A percentile compares a stretch with the other conserved stretches of the same genome.
These are phyloP conservation scores for Wolfiporia cocos DNA, from an alignment of 1,284 basidiomycete species.

Conservation along the genomic window DNA sequence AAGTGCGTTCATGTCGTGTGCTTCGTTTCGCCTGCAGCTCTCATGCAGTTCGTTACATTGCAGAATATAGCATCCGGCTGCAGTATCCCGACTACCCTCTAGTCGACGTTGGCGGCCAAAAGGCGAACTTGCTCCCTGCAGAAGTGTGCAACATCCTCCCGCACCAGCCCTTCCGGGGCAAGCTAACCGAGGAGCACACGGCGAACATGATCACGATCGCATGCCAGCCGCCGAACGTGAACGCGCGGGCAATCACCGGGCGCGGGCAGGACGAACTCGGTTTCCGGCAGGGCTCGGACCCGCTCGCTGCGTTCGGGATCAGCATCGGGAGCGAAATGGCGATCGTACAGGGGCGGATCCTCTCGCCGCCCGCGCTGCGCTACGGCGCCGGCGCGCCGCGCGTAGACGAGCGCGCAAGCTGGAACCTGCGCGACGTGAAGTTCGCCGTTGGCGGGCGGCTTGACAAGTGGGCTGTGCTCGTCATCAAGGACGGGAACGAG, in stretches of 20 bases:
- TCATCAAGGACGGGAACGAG: slow-evolving; percentile 49
- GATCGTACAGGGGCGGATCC: slow-evolving; percentile 65
- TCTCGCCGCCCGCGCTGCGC: slow-evolving; percentile 50
- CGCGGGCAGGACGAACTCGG: slow-evolving; percentile 58
- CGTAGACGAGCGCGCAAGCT: slow-evolving; percentile 58
- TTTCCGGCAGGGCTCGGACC: slow-evolving; percentile 37
- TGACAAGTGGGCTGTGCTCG: slow-evolving; percentile 55
- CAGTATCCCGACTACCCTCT: slow-evolving; percentile 47
- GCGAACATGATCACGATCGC: slow-evolving; percentile 63
- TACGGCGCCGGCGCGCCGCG: slow-evolving; percentile 42
- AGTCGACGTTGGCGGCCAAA: slow-evolving; percentile 56
- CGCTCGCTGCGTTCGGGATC: slow-evolving; percentile 54
- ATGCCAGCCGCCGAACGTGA: slow-evolving; percentile 61
- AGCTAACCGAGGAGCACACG: slow-evolving; percentile 62
- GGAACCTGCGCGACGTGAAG: slow-evolving; percentile 62
- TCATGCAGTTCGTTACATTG: not conserved
- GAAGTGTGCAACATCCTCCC: slow-evolving; percentile 70
- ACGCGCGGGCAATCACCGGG: slow-evolving; percentile 50
- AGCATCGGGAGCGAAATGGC: slow-evolving; percentile 60
- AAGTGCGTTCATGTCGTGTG: slow-evolving; percentile 36
- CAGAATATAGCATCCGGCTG: slow-evolving; percentile 55
- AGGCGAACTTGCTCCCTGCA: slow-evolving; percentile 47
- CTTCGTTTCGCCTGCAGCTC: not conserved
- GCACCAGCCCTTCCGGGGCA: slow-evolving; percentile 65
- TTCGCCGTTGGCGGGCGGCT: slow-evolving; percentile 51